Percentiles rank a stretch among this genome's conserved stretches.
Evolutionary conservation across 2,329 filamentous ascomycete genomes (phyloP).

Genomic region (Cercospora sp.): DNA sequence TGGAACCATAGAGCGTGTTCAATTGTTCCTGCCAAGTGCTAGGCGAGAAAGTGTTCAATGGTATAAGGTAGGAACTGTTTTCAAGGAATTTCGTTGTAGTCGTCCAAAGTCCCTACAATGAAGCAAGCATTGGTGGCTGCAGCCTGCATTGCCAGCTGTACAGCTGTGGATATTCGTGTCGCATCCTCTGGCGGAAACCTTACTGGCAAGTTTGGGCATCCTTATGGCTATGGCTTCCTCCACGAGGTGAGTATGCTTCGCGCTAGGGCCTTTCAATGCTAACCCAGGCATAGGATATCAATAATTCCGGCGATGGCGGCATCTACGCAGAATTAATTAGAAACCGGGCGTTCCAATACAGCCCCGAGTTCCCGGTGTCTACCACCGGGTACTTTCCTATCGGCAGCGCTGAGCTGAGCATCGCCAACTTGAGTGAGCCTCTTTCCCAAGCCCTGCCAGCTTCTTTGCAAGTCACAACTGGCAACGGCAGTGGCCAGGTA

Average conservation of each 20-base stretch:
- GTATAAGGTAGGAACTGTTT: neutral
- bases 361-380: slow-evolving; percentile 24
- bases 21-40: neutral
- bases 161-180: slow-evolving; percentile 22
- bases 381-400: slow-evolving; percentile 26
- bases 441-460: slow-evolving; percentile 32
- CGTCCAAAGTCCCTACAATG: neutral
- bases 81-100: neutral
- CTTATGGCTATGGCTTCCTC: slow-evolving; percentile 23
- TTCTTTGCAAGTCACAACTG: slow-evolving; percentile 31
- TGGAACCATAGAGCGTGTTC: neutral
- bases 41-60: neutral
- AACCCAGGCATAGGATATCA: slow-evolving; percentile 48
- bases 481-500: slow-evolving; percentile 43
- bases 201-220: slow-evolving; percentile 18
- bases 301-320: slow-evolving; percentile 68
- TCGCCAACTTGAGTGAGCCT: slow-evolving; percentile 28
- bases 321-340: slow-evolving; percentile 71
- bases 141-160: slow-evolving; percentile 6
- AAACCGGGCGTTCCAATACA: slow-evolving; percentile 67
- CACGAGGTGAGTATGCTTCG: slow-evolving; percentile 17
- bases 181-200: slow-evolving; percentile 25
- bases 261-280: neutral
- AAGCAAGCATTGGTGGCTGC: slow-evolving; percentile 4
- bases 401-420: slow-evolving; percentile 28